phyloP scores from a whole-genome alignment of 2,329 filamentous ascomycete genomes.

The Claviceps capensis region DNA sequence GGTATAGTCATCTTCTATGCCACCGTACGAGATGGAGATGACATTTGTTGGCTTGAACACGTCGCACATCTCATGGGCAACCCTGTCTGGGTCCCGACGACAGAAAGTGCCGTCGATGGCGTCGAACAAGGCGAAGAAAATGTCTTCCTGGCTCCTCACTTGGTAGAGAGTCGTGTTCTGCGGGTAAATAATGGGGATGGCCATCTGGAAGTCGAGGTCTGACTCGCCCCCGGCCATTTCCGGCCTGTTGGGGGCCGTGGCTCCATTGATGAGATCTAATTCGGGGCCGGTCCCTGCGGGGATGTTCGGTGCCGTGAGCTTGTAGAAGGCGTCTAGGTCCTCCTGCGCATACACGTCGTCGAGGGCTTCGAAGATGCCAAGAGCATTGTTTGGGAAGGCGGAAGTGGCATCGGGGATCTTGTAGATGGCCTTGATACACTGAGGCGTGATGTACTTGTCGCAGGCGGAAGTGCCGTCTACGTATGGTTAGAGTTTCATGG shows the following conservation, averaged over 20 bases:
- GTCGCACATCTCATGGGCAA: conserved; percentile 15
- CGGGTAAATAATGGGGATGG: conserved; percentile 37
- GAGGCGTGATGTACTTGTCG: conserved; percentile 40
- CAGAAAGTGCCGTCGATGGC: conserved; percentile 41
- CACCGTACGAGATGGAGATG: conserved; percentile 28
- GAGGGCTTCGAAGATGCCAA: conserved; percentile 38
- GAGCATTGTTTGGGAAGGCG: conserved; percentile 26
- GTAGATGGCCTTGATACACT: conserved; percentile 38
- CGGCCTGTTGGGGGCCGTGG: conserved; percentile 24
- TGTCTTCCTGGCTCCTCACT: conserved; percentile 21
- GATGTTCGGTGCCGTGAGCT: conserved; percentile 26
- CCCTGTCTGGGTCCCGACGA: conserved; percentile 30
- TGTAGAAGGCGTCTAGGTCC: conserved; percentile 35
- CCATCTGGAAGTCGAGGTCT: conserved; percentile 39
- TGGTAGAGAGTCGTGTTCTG: conserved; percentile 37
- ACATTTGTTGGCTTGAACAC: conserved; percentile 19
- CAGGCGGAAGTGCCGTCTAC: conserved; percentile 20
- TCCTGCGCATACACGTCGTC: conserved; percentile 35
- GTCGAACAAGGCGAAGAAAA: conserved; percentile 29
- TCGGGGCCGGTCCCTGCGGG: conserved; percentile 28
- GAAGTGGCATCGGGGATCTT: conserved; percentile 25
- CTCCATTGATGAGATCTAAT: conserved; percentile 33
- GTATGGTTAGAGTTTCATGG: background rate
- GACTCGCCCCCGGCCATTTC: conserved; percentile 29
- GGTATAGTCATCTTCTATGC: conserved; percentile 22